Conservation (phyloP, 140 eudicot species). For the Artemisia princeps region DNA sequence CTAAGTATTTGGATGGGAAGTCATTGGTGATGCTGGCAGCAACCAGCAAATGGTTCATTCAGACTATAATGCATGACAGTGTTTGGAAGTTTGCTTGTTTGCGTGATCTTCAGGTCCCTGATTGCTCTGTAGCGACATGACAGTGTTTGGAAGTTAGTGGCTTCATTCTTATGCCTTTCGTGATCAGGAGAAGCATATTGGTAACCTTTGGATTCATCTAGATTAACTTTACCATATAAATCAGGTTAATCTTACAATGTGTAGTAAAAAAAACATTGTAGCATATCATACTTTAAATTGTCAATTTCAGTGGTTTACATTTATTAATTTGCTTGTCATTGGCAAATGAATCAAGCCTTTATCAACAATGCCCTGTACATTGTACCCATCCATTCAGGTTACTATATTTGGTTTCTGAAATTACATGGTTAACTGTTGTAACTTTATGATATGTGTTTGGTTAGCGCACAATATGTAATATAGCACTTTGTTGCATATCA, state of each 20-base stretch:
- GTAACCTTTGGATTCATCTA: conserved; percentile 36
- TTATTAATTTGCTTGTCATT: neutral
- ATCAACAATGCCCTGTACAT: conserved; percentile 1
- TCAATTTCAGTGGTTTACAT: neutral
- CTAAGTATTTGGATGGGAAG: conserved; percentile 82
- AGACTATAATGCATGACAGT: conserved; percentile 49
- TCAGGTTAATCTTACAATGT: neutral
- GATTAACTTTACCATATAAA: conserved; percentile 5
- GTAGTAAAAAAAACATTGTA: conserved; percentile 1
- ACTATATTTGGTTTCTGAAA: conserved; percentile 9
- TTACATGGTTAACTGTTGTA: neutral
- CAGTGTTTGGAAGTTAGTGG: too few relatives aligned
- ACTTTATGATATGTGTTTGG: neutral
- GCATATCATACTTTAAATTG: conserved; percentile 8
- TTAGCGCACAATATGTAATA: too few relatives aligned
- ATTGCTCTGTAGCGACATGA: conserved; percentile 50
- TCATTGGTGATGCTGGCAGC: conserved; percentile 77
- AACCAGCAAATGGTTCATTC: conserved; percentile 65
- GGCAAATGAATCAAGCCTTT: conserved; percentile 14
- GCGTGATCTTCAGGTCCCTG: conserved; percentile 88
- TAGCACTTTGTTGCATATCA: too few relatives aligned
- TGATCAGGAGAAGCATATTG: conserved; percentile 86
- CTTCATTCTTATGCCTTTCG: conserved; percentile 77
- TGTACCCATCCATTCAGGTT: neutral
- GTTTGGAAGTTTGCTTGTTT: conserved; percentile 80